phyloP scores from a whole-genome alignment of 352 stramenopile genomes.

The Peronospora tabacina region DNA sequence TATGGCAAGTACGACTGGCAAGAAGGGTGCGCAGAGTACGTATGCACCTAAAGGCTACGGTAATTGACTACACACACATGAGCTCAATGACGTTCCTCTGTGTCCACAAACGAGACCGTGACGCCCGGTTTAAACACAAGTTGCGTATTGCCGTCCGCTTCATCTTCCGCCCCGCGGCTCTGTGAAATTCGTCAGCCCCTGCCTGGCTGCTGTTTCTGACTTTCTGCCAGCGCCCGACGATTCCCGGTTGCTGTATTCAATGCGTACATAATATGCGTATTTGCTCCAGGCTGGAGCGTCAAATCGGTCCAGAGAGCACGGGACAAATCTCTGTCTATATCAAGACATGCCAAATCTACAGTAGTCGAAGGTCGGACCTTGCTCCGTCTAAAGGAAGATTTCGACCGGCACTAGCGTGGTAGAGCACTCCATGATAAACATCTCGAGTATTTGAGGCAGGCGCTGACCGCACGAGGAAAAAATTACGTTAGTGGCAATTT shows the following conservation, averaged over 20 bases:
- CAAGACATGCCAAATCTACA: slow-evolving; percentile 6
- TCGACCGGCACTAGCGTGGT: too few species aligned
- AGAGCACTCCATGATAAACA: too few species aligned
- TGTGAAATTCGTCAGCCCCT: slow-evolving; percentile 20
- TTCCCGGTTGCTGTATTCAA: slow-evolving; percentile 5
- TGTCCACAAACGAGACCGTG: neutral
- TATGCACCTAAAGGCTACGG: too few species aligned
- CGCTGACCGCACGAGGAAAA: neutral
- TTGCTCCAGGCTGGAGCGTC: neutral
- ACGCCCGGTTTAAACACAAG: slow-evolving; percentile 13
- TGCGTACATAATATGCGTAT: neutral
- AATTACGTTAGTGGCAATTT: neutral
- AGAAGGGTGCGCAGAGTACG: neutral
- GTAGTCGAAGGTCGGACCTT: slow-evolving; percentile 18
- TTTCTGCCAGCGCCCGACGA: slow-evolving; percentile 15
- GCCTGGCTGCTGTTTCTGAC: slow-evolving; percentile 17
- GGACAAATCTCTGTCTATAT: neutral
- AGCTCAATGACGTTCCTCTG: neutral
- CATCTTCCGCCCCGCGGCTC: slow-evolving; percentile 26
- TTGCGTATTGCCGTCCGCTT: slow-evolving; percentile 14
- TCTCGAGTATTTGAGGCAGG: neutral
- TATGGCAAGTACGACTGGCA: slow-evolving; percentile 18
- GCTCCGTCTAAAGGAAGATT: slow-evolving; percentile 6
- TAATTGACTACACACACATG: too few species aligned
- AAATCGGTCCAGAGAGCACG: slow-evolving; percentile 25